Percentiles rank a stretch among this genome's conserved stretches.
phyloP scores from a whole-genome alignment of 1,284 basidiomycete species.

The Marasmius sp. region DNA sequence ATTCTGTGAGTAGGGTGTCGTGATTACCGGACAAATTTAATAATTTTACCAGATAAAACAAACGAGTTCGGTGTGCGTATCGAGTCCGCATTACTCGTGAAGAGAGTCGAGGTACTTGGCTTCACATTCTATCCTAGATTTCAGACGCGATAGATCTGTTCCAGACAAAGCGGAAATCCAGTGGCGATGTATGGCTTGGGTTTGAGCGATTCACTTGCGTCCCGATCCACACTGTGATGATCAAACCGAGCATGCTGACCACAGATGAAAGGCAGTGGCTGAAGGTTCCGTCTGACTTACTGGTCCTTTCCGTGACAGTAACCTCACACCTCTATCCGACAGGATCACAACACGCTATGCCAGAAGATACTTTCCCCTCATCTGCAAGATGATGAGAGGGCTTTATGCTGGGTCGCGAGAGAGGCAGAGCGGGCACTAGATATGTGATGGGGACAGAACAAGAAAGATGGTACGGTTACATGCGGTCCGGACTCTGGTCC shows the following conservation, averaged over 20 bases:
- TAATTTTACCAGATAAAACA: conserved; percentile 59
- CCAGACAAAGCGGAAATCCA: conserved; percentile 71
- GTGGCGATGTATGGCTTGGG: conserved; percentile 74
- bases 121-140: background rate
- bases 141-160: background rate
- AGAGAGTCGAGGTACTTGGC: conserved; percentile 58
- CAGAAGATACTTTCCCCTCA: conserved; percentile 69
- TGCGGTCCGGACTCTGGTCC: background rate
- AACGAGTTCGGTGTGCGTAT: conserved; percentile 88
- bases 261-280: conserved; percentile 89
- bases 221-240: conserved; percentile 90
- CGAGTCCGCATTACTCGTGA: conserved; percentile 79
- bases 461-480: background rate
- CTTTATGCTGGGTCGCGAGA: conserved; percentile 77
- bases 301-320: background rate
- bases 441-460: conserved; percentile 50
- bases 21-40: conserved; percentile 8
- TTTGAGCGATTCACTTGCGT: conserved; percentile 90
- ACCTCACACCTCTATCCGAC: conserved; percentile 1
- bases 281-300: conserved; percentile 49
- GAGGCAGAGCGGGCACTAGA: conserved; percentile 74
- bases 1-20: conserved; percentile 58
- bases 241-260: conserved; percentile 80
- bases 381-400: conserved; percentile 79
- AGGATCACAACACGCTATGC: conserved; percentile 85